These are phyloP conservation scores for Xanthoconium separans DNA, from an alignment of 1,284 basidiomycete species.

Conservation along the genomic window DNA sequence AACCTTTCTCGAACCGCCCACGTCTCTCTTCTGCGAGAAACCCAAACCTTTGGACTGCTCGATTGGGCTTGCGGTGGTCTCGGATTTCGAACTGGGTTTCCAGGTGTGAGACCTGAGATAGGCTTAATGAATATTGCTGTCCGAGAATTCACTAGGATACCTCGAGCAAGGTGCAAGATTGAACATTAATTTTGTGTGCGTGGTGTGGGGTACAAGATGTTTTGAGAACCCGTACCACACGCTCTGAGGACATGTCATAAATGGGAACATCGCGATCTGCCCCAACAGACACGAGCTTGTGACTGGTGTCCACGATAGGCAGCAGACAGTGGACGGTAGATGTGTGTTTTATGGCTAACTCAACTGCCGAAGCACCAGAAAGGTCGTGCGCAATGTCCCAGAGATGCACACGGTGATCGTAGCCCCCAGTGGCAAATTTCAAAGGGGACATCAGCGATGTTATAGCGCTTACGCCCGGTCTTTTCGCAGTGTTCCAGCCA, in stretches of 20 bases:
- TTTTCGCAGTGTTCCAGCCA: constrained; percentile 34
- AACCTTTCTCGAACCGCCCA: constrained; percentile 47
- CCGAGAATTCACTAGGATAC: constrained; percentile 24
- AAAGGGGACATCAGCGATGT: constrained; percentile 38
- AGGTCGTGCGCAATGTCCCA: constrained; percentile 41
- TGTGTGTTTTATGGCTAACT: constrained; percentile 43
- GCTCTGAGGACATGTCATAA: constrained; percentile 49
- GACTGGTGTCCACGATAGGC: constrained; percentile 42
- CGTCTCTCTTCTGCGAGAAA: constrained; percentile 37
- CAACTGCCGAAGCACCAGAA: constrained; percentile 29
- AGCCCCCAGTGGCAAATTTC: constrained; percentile 49
- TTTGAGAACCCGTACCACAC: constrained; percentile 39
- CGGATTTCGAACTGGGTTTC: constrained; percentile 54
- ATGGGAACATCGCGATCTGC: constrained; percentile 46
- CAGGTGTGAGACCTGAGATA: constrained; percentile 44
- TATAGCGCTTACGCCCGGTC: constrained; percentile 43
- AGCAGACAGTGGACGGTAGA: constrained; percentile 46
- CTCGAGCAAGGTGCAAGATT: constrained; percentile 45
- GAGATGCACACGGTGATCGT: constrained; percentile 48
- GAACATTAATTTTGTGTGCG: constrained; percentile 37
- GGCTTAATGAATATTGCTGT: background rate
- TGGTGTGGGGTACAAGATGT: constrained; percentile 47
- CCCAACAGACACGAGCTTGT: constrained; percentile 47
- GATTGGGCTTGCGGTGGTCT: constrained; percentile 40
- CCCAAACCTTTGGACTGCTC: constrained; percentile 44